These are phyloP conservation scores for Triticum timopheevii DNA, from an alignment of 176 grass and related monocot genomes.

Conservation along the genomic window DNA sequence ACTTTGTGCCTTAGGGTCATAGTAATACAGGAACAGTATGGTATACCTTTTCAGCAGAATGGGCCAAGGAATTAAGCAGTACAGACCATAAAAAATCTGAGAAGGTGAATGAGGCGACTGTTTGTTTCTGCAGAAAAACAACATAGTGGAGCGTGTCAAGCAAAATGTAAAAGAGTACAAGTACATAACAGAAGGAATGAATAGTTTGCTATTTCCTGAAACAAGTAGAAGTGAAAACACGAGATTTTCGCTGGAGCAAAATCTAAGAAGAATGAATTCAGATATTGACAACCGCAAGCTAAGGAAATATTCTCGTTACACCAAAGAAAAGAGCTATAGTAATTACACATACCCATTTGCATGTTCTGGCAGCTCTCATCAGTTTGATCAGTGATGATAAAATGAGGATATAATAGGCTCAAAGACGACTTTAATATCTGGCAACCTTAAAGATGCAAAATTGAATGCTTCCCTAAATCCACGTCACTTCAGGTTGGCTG, in stretches of 20 bases:
- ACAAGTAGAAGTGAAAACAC: background rate
- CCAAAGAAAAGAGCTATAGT: background rate
- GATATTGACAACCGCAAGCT: background rate
- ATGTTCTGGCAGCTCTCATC: background rate
- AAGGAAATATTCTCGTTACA: background rate
- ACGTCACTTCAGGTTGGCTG: slow-evolving; percentile 13
- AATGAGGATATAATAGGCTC: background rate
- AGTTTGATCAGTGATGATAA: background rate
- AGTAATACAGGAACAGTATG: background rate
- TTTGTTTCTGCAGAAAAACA: slow-evolving; percentile 19
- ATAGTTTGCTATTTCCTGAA: background rate
- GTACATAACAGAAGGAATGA: background rate
- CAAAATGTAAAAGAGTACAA: background rate
- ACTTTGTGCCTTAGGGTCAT: background rate
- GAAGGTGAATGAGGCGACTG: background rate
- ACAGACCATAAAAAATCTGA: background rate
- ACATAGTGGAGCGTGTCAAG: slow-evolving; percentile 8
- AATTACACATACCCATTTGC: background rate
- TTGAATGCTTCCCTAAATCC: background rate
- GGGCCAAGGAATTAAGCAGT: background rate
- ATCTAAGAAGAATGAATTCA: background rate
- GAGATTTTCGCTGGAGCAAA: background rate
- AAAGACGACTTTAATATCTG: background rate
- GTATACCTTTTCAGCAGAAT: slow-evolving; percentile 7
- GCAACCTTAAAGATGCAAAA: slow-evolving; percentile 8